Evolutionary conservation across 2,329 filamentous ascomycete genomes (phyloP), one percentile per base, ranked within the genome.

Genomic region (Chaetothyriales sp.): DNA sequence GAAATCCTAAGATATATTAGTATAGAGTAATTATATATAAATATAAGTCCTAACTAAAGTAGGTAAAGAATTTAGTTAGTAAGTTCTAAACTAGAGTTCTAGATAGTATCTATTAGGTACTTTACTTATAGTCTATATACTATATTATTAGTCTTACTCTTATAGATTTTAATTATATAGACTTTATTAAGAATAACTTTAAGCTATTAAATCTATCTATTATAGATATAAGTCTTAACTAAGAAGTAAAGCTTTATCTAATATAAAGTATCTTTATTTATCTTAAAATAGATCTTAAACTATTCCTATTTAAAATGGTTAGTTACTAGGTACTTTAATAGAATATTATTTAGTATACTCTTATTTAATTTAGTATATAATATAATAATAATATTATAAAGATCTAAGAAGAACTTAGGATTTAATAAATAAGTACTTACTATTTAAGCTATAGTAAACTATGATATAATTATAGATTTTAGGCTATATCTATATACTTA

Each of bases 121-220:
- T 60, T 58, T 4, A 62, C 66, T 2, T 55, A 60, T 1, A 71
- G 61, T 25, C 60, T 63, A 10, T 67, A 62, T 8, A 69, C 63
- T 2, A 68, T 67, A 5, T 65, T 58, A 1, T 66, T 69, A 2
- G 60, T 64, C n/a, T 61, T 63, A 1, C 64, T 62, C 2, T 53
- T 33, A 18, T 58, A 61, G 43, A 69, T 70, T 22, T 67, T 69
- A 52, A 70, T 70, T 2, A 56, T 46, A 40, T 70, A 55, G 20
- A 61, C 59, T 65, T 68, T 68, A 37, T 71, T 68, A 5, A 71
- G 58, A n/a, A 70, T 62, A n/a, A 70, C 67, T 1, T 68, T 61
- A 19, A 62, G 62, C 50, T 65, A 71, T 4, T 64, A 63, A 28
- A 69, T 48, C 48, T 50, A 13, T 13, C 15, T 40, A 13, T 15